Percentiles rank a stretch among this genome's conserved stretches.
These are phyloP conservation scores for Cadophora luteo-olivacea DNA, from an alignment of 2,329 filamentous ascomycete genomes.

Conservation along the genomic window DNA sequence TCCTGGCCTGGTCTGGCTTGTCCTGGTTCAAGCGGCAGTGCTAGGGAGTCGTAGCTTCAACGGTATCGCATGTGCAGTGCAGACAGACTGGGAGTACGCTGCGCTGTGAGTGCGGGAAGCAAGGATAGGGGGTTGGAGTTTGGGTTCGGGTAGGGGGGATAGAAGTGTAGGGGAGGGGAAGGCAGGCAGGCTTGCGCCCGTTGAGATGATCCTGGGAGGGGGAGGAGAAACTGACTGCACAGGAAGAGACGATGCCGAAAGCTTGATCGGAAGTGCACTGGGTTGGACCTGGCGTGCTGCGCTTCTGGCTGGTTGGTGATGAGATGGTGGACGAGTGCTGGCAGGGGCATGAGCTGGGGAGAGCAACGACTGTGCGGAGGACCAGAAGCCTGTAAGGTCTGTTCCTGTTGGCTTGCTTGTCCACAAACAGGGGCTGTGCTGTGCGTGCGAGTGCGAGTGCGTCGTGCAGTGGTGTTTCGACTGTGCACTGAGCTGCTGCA, in stretches of 20 bases:
- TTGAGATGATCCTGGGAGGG: slow-evolving; percentile 32
- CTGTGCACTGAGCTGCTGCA: background rate
- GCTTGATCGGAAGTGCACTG: slow-evolving; percentile 16
- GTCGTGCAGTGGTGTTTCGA: slow-evolving; percentile 1
- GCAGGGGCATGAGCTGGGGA: background rate
- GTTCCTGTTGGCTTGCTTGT: slow-evolving; percentile 10
- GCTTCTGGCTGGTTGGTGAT: background rate
- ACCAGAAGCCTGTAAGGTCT: background rate
- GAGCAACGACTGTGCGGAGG: background rate
- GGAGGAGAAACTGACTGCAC: slow-evolving; percentile 3
- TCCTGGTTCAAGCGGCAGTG: slow-evolving; percentile 8
- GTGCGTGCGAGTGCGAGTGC: background rate
- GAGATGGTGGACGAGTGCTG: background rate
- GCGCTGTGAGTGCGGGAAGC: slow-evolving; percentile 33
- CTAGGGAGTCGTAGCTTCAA: slow-evolving; percentile 34
- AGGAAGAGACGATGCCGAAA: slow-evolving; percentile 7
- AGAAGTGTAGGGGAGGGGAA: no score
- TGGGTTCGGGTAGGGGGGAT: background rate
- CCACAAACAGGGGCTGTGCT: background rate
- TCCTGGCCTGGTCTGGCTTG: slow-evolving; percentile 1
- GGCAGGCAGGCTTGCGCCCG: slow-evolving; percentile 2
- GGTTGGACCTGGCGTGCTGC: slow-evolving; percentile 15
- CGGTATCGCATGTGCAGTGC: slow-evolving; percentile 32
- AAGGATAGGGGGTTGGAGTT: slow-evolving; percentile 36
- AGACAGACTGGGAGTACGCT: slow-evolving; percentile 4